Evolutionary conservation across 345 rosid genomes (phyloP).

Genomic region (Rhodamnia argentea): DNA sequence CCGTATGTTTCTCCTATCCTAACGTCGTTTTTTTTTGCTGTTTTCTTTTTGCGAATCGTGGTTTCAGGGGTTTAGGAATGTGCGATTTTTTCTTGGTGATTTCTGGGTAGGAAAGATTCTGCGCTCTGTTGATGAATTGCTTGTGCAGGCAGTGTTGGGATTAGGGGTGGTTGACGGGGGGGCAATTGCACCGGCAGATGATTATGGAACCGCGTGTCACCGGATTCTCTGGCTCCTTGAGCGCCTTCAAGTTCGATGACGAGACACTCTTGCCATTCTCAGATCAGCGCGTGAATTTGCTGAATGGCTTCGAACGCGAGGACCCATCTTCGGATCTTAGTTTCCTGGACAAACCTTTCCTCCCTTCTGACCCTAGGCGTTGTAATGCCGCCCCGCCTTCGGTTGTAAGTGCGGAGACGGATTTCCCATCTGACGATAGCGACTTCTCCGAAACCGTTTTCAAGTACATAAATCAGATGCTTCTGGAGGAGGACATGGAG

Average conservation of each 20-base stretch:
- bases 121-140: neutral
- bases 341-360: constrained; percentile 12
- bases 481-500: constrained; percentile 55
- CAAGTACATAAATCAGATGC: constrained; percentile 46
- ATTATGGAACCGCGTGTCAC: neutral
- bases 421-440: constrained; percentile 30
- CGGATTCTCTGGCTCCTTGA: constrained; percentile 2
- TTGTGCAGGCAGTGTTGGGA: neutral
- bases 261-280: constrained; percentile 19
- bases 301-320: neutral
- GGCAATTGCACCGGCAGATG: neutral
- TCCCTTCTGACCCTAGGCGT: constrained; percentile 9
- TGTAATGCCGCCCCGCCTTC: constrained; percentile 1
- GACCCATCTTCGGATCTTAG: constrained; percentile 13
- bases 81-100: neutral
- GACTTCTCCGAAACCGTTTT: constrained; percentile 40
- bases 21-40: neutral
- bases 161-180: neutral
- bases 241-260: constrained; percentile 19
- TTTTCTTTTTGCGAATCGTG: neutral
- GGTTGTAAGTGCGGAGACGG: constrained; percentile 15
- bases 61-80: neutral
- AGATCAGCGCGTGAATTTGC: constrained; percentile 5
- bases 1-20: neutral
- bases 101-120: neutral